Conservation (phyloP, 169 alveolate genomes). For the Cryptosporidium parvum region DNA sequence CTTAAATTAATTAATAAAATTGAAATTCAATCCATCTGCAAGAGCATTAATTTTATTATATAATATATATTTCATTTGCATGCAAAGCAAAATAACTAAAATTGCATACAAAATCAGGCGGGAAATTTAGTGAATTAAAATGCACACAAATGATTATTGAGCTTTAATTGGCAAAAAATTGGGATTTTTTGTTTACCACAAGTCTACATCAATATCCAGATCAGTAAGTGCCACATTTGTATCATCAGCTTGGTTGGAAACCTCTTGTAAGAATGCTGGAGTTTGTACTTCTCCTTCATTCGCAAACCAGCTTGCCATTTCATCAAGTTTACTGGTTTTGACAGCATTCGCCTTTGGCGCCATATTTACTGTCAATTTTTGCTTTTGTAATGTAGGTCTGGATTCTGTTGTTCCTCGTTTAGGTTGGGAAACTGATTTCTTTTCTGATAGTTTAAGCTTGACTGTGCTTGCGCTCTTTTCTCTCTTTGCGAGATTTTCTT, state of each 20-base stretch:
- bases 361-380: conserved; percentile 57
- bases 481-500: conserved; percentile 81
- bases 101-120: background rate
- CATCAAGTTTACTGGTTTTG: conserved; percentile 68
- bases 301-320: conserved; percentile 77
- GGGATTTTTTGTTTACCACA: conserved; percentile 25
- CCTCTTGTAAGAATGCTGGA: conserved; percentile 72
- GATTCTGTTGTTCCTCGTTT: conserved; percentile 23
- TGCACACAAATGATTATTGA: background rate
- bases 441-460: conserved; percentile 50
- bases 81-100: background rate
- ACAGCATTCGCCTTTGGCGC: conserved; percentile 76
- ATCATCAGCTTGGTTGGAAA: conserved; percentile 31
- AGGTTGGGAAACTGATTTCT: conserved; percentile 18
- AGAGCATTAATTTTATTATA: conserved; percentile 11
- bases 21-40: conserved; percentile 28
- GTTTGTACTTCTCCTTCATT: conserved; percentile 29
- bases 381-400: conserved; percentile 59
- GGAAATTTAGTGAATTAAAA: background rate
- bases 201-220: conserved; percentile 64
- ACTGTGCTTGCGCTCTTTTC: conserved; percentile 74
- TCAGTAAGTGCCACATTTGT: conserved; percentile 39
- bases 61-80: conserved; percentile 4
- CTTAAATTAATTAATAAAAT: background rate
- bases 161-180: background rate